These are phyloP conservation scores for Ehretia macrophylla DNA, from an alignment of 257 asterid genomes.

Conservation along the genomic window DNA sequence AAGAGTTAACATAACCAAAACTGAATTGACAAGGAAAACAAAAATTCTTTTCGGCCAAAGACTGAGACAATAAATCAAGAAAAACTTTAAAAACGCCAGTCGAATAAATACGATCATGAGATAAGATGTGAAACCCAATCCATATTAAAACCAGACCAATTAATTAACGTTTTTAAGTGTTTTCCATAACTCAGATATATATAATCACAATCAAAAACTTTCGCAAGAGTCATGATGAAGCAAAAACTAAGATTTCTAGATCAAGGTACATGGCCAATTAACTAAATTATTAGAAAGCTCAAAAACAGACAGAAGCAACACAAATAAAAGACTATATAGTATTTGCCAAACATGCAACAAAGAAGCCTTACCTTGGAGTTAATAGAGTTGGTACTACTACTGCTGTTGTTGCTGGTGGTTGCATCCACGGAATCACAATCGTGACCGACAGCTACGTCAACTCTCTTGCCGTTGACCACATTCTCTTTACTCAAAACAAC, in stretches of 20 bases:
- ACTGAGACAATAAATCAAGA: too few relatives aligned
- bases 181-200: too few relatives aligned
- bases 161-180: not conserved
- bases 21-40: too few relatives aligned
- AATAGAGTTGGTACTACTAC: constrained; percentile 33
- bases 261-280: too few relatives aligned
- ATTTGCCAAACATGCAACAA: not conserved
- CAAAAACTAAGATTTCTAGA: too few relatives aligned
- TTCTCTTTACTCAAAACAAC: constrained; percentile 13
- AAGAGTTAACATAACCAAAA: too few relatives aligned
- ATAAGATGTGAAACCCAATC: too few relatives aligned
- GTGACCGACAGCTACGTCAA: constrained; percentile 34
- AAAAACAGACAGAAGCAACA: constrained; percentile 7
- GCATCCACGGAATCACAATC: constrained; percentile 36
- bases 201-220: too few relatives aligned
- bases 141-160: constrained; percentile 4
- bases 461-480: constrained; percentile 18
- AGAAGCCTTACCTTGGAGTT: constrained; percentile 39
- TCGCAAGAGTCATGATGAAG: too few relatives aligned
- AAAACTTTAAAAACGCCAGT: too few relatives aligned
- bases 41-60: too few relatives aligned
- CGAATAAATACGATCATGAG: too few relatives aligned
- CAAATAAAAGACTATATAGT: not conserved
- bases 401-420: constrained; percentile 22
- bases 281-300: not conserved